Evolutionary conservation across 352 stramenopile genomes (phyloP).

Genomic region (Blastocystis sp.): DNA sequence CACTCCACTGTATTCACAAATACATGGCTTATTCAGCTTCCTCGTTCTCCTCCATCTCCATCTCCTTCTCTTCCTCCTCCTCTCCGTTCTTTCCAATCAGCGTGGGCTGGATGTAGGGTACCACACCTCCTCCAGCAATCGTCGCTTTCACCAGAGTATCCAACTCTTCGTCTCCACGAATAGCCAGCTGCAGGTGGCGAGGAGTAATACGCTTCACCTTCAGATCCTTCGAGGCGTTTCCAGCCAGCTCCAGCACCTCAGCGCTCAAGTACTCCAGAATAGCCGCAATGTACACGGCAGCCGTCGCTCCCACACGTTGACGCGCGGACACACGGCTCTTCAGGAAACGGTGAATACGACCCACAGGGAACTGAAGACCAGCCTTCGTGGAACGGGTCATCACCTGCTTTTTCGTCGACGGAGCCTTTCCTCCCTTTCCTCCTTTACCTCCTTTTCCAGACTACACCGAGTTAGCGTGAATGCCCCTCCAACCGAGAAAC

Average conservation of each 20-base stretch:
- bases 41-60: slow-evolving; percentile 58
- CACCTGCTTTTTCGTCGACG: slow-evolving; percentile 93
- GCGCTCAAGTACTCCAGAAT: slow-evolving; percentile 99
- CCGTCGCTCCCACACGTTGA: slow-evolving; percentile 94
- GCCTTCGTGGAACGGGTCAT: slow-evolving; percentile 92
- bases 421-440: slow-evolving; percentile 95
- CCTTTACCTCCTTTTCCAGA: slow-evolving; percentile 67
- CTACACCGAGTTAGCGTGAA: slow-evolving; percentile 53
- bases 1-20: slow-evolving; percentile 36
- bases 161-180: slow-evolving; percentile 97
- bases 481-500: not conserved
- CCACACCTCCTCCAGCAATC: slow-evolving; percentile 97
- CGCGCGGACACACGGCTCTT: slow-evolving; percentile 94
- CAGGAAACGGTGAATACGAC: slow-evolving; percentile 96
- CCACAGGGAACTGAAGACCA: slow-evolving; percentile 95
- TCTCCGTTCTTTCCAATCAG: slow-evolving; percentile 91
- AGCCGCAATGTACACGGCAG: slow-evolving; percentile 95
- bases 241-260: slow-evolving; percentile 96
- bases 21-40: slow-evolving; percentile 57
- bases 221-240: slow-evolving; percentile 87
- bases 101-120: slow-evolving; percentile 99
- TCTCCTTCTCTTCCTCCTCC: slow-evolving; percentile 61
- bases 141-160: slow-evolving; percentile 98
- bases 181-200: slow-evolving; percentile 94
- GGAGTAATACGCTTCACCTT: slow-evolving; percentile 96